Evolutionary conservation across 2,329 filamentous ascomycete species (phyloP).

Genomic region (Paramyrothecium roridum): DNA sequence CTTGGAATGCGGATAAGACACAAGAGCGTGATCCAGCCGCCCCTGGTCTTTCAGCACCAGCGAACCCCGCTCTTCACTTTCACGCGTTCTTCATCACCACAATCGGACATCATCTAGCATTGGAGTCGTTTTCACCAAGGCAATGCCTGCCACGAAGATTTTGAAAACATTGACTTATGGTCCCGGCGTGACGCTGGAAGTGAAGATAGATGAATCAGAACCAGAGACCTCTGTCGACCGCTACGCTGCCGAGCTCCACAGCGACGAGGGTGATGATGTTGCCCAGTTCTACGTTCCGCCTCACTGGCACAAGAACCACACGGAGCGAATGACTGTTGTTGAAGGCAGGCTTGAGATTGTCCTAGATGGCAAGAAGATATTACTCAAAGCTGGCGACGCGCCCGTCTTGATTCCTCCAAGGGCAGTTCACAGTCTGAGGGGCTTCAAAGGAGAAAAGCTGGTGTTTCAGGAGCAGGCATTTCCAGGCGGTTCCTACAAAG

Average conservation of each 20-base stretch:
- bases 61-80: not conserved
- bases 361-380: slow-evolving; percentile 2
- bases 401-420: slow-evolving; percentile 1
- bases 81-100: not conserved
- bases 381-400: slow-evolving; percentile 4
- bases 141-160: not conserved
- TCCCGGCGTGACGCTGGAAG: slow-evolving; percentile 4
- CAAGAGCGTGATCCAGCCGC: too few relatives aligned
- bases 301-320: slow-evolving; percentile 9
- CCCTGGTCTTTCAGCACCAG: not conserved
- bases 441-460: slow-evolving; percentile 5
- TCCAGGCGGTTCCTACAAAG: slow-evolving; percentile 7
- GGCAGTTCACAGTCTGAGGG: slow-evolving; percentile 6
- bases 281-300: slow-evolving; percentile 3
- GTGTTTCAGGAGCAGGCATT: slow-evolving; percentile 4
- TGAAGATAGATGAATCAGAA: slow-evolving; percentile 5
- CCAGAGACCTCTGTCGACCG: slow-evolving; percentile 7
- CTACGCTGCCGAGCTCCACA: slow-evolving; percentile 1
- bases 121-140: not conserved
- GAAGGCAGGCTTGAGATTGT: slow-evolving; percentile 3
- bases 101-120: not conserved
- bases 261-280: slow-evolving; percentile 3
- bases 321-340: slow-evolving; percentile 4
- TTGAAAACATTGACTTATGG: not conserved
- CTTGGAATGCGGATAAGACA: too few relatives aligned